A percentile compares a stretch with the other conserved stretches of the same genome.
Conservation (phyloP, 345 rosid species). For the Eucalyptus marginata region DNA sequence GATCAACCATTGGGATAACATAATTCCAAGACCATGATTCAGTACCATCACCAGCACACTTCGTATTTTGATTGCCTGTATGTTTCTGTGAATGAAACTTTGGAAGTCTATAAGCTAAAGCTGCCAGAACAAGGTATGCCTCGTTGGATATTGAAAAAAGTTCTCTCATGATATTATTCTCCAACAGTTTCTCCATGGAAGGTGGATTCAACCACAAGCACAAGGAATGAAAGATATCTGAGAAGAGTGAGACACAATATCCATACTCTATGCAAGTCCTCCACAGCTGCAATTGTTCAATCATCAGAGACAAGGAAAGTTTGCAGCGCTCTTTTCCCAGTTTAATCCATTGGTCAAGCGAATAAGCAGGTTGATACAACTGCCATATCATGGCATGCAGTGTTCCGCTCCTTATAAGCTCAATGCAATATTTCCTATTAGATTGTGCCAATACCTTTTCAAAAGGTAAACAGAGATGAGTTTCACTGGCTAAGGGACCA, state of each 20-base stretch:
- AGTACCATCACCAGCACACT: conserved; percentile 1
- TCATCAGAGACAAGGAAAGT: conserved; percentile 58
- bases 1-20: conserved; percentile 66
- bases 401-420: conserved; percentile 38
- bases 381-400: conserved; percentile 58
- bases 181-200: conserved; percentile 43
- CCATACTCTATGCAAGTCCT: conserved; percentile 65
- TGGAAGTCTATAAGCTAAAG: conserved; percentile 68
- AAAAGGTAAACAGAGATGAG: not conserved
- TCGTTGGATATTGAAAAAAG: conserved; percentile 59
- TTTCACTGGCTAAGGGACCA: not conserved
- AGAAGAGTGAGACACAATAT: conserved; percentile 47
- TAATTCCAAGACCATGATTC: conserved; percentile 79
- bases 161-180: conserved; percentile 42
- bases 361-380: conserved; percentile 44
- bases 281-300: conserved; percentile 85
- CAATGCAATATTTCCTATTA: conserved; percentile 41
- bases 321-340: conserved; percentile 62
- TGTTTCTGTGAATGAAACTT: conserved; percentile 28
- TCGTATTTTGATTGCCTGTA: not conserved
- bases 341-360: conserved; percentile 64
- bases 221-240: conserved; percentile 66
- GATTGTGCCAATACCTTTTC: conserved; percentile 65
- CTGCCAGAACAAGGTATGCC: conserved; percentile 67
- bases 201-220: conserved; percentile 88